These are phyloP conservation scores for Fusarium abutilonis DNA, from an alignment of 2,329 filamentous ascomycete genomes.

Conservation along the genomic window DNA sequence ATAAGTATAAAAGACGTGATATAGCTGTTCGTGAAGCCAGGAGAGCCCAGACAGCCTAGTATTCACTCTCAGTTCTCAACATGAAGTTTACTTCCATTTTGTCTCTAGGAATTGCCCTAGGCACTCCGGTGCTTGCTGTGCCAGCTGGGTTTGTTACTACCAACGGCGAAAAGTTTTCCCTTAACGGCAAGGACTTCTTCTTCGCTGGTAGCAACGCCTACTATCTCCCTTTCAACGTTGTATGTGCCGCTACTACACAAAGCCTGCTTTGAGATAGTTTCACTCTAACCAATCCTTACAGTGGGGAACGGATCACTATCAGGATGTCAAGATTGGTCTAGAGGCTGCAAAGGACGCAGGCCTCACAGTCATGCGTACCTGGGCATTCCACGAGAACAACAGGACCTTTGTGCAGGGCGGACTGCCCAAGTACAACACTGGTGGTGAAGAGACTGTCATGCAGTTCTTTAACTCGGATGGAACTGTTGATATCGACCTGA, in stretches of 20 bases:
- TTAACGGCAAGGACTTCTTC: slow-evolving; percentile 65
- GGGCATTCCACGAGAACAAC: slow-evolving; percentile 33
- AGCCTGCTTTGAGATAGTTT: too few species aligned
- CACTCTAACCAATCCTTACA: not conserved
- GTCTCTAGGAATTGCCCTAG: slow-evolving; percentile 11
- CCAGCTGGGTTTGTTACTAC: slow-evolving; percentile 59
- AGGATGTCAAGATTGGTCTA: slow-evolving; percentile 30
- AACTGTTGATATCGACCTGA: slow-evolving; percentile 24
- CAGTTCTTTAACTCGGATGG: slow-evolving; percentile 24
- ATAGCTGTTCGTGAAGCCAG: not conserved
- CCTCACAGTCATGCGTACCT: slow-evolving; percentile 24
- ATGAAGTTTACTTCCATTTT: slow-evolving; percentile 27
- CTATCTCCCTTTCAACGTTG: slow-evolving; percentile 65
- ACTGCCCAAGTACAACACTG: slow-evolving; percentile 58
- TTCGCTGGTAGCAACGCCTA: slow-evolving; percentile 68
- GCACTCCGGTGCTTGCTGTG: slow-evolving; percentile 15
- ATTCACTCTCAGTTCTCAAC: not conserved
- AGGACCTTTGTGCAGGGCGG: slow-evolving; percentile 12
- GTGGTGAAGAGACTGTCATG: slow-evolving; percentile 59
- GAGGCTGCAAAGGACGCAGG: slow-evolving; percentile 25
- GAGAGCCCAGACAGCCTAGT: not conserved
- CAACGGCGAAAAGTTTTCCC: slow-evolving; percentile 60
- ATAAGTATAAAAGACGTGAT: slow-evolving; percentile 16
- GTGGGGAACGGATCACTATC: slow-evolving; percentile 45
- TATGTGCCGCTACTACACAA: slow-evolving; percentile 44